Evolutionary conservation across 2,329 filamentous ascomycete genomes (phyloP).

Genomic region (Lachnellula subtilissima): DNA sequence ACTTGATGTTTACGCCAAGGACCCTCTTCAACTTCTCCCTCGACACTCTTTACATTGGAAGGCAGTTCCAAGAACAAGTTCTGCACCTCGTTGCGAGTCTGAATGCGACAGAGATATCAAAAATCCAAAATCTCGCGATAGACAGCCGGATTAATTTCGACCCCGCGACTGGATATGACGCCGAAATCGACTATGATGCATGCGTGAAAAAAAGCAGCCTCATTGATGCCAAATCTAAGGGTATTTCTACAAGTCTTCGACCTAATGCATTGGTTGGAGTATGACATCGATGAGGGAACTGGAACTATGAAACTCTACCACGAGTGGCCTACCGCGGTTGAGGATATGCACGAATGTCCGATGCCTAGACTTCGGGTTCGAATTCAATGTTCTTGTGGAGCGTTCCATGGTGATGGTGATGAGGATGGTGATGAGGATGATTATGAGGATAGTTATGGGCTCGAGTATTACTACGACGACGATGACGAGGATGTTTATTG

Average conservation of each 20-base stretch:
- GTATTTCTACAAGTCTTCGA: slow-evolving; percentile 4
- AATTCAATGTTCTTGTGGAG: neutral
- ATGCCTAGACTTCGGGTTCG: neutral
- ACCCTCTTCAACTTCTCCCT: slow-evolving; percentile 20
- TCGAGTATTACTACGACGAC: neutral
- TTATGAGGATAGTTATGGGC: too few relatives aligned
- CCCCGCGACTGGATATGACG: neutral
- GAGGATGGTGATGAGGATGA: neutral
- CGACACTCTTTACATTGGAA: slow-evolving; percentile 17
- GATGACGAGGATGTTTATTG: neutral
- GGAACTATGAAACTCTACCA: slow-evolving; percentile 1
- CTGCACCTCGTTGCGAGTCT: slow-evolving; percentile 8
- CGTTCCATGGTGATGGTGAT: slow-evolving; percentile 1
- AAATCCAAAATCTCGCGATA: slow-evolving; percentile 12
- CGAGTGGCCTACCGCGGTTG: neutral
- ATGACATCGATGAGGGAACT: neutral
- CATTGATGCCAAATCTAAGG: slow-evolving; percentile 4
- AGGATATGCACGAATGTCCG: too few relatives aligned
- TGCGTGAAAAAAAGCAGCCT: neutral
- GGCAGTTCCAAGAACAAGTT: neutral
- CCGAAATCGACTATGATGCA: neutral
- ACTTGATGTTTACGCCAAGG: neutral
- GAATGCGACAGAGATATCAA: neutral
- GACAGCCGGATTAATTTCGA: neutral
- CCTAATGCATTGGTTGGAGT: neutral